Evolutionary conservation across 352 stramenopile species (phyloP), one percentile per base, ranked within the genome.

Genomic region (Albugo laibachii): DNA sequence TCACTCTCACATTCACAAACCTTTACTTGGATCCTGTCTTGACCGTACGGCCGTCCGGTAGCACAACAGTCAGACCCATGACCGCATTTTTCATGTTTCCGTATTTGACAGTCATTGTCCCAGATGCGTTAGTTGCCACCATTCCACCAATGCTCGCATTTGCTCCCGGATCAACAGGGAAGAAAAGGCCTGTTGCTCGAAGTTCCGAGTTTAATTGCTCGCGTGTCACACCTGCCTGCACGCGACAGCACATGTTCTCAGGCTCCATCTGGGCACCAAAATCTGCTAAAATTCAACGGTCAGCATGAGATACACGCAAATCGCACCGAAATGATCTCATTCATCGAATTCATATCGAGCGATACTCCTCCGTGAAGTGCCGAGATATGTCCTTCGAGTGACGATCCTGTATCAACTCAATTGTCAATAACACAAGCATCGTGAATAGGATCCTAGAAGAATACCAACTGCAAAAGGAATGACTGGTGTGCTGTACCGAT

Each of bases 51-150:
- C 82, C 84, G 59, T 92, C 81, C 6, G 83, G 59, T 57, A 97
- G 72, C 15, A 98, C 91, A 14, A 65, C 88, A 48, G 85, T 96
- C 4, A 99, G 53, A 16, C 55, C 70, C 54, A 98, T 69, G 13
- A 98, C 87, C 52, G 96, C 97, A 13, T 95, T 89, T 57, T 94
- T 83, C 93, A 99, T 99, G 52, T 96, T 97, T 39, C 92, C 93
- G 52, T 96, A 97, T 56, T 65, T 70, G 43, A 95, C 83, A 1
- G 82, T 92, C 11, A 82, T 95, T 4, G 80, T 93, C 27, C 83
- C 83, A 6, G 80, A 94, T 8, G 83, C 87, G 41, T 92, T 91
- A 24, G 80, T 94, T 6, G 81, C 69, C 44, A 83, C 71, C 93
- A 98, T 98, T n/a, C 93, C 93, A 18, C 94, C 94, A 16, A 99